Evolutionary conservation across 345 rosid genomes (phyloP), one percentile per base, ranked within the genome.

Genomic region (Erodium maritimum): DNA sequence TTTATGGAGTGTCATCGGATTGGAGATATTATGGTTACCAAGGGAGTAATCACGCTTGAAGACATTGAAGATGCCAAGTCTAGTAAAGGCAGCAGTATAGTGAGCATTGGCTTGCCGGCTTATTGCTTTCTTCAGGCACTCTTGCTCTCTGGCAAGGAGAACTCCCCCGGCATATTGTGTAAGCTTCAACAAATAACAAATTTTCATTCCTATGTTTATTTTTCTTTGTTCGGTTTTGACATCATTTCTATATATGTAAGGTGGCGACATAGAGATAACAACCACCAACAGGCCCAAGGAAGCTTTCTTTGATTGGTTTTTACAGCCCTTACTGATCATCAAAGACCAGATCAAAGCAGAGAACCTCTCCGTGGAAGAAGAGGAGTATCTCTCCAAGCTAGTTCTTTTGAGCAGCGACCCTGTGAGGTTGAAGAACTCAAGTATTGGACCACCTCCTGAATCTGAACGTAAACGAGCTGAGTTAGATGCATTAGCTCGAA

Each of bases 331-430:
- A 62, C 56, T 94, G 75, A 72, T 90, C 67, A 77, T 94, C 55
- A 90, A 85, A 71, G 97, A 94, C 17, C 99, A 94, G 78, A 82
- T 94, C 42, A 74, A 74, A 71, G 99, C 95, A 7, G 77, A 79
- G 34, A 82, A 87, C 25, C 74, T 94, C 29, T 69, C 85, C 2
- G 78, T 74, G 21, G 81, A 58, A 51, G 97, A 90, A 77, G 97
- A 90, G 69, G 85, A 77, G 37, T 85, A 90, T 69, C 83, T 94
- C 16, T 72, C 90, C 51, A 94, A 82, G 48, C 61, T 83, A 51
- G 87, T 94, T 17, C 60, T 94, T 67, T 57, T 87, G 18, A 79
- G 79, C 58, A 84, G 90, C 59, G 87, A 85, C 61, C 70, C 85
- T 14, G 72, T 22, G 45, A 82, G 82, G 72, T 64, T 90, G 71